These are phyloP conservation scores for Rhodosporidiobolus odoratus DNA, from an alignment of 768 basidiomycete genomes.

Conservation along the genomic window DNA sequence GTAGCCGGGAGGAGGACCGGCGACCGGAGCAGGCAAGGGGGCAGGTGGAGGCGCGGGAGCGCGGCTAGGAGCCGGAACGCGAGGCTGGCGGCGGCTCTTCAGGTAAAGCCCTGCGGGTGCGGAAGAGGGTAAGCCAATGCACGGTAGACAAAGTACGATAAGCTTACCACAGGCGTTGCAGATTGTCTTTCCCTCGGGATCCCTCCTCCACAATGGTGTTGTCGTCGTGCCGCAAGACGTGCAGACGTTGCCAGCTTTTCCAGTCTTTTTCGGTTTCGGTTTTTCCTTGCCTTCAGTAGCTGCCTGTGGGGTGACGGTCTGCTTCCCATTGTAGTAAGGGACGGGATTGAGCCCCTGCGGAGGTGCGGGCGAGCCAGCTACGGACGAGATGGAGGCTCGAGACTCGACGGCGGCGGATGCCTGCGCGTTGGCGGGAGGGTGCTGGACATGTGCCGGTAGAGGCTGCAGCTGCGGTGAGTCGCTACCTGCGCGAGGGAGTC, in stretches of 20 bases:
- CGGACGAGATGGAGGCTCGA: not conserved
- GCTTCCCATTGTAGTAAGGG: constrained; percentile 16
- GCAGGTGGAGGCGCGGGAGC: not conserved
- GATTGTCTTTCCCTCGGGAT: constrained; percentile 71
- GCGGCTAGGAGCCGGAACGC: not conserved
- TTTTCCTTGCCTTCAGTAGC: not conserved
- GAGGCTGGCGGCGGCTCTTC: constrained; percentile 69
- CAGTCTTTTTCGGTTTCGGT: not conserved
- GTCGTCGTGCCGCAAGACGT: constrained; percentile 74
- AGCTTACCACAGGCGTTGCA: constrained; percentile 86
- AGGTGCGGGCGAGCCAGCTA: not conserved
- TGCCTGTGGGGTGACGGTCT: not conserved
- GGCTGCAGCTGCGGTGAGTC: constrained; percentile 10
- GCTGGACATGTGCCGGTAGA: not conserved
- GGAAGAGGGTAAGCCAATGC: constrained; percentile 42
- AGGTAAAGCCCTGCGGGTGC: constrained; percentile 66
- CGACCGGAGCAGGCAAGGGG: not conserved
- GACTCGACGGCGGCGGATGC: not conserved
- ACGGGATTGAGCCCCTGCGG: not conserved
- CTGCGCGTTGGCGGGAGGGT: not conserved
- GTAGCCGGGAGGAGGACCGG: not conserved
- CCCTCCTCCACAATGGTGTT: constrained; percentile 80
- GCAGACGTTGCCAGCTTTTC: constrained; percentile 50
- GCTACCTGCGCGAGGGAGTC: not conserved
- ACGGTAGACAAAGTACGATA: not conserved